These are phyloP conservation scores for Begonia masoniana DNA, from an alignment of 306 rosid species.

Conservation along the genomic window DNA sequence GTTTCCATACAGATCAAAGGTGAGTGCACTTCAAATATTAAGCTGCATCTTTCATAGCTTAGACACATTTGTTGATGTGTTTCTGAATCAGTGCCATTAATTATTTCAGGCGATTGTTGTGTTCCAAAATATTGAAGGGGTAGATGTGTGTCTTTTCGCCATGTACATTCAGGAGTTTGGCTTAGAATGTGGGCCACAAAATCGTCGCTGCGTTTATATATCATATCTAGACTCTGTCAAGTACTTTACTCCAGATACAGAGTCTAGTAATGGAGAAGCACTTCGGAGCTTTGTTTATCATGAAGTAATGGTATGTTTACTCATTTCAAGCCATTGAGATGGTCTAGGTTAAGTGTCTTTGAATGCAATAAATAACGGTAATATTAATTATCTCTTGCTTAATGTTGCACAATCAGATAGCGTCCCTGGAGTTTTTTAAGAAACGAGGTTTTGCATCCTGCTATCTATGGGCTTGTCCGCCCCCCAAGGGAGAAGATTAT, in stretches of 20 bases:
- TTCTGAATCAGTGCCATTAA: not conserved
- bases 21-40: slow-evolving; percentile 12
- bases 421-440: slow-evolving; percentile 64
- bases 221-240: slow-evolving; percentile 62
- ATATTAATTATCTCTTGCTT: not conserved
- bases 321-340: not conserved
- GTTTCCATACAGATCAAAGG: slow-evolving; percentile 44
- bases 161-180: slow-evolving; percentile 65
- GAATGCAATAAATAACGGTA: not conserved
- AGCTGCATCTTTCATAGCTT: not conserved
- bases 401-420: slow-evolving; percentile 27
- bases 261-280: slow-evolving; percentile 30
- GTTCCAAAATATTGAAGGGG: slow-evolving; percentile 65
- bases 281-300: slow-evolving; percentile 70
- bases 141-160: slow-evolving; percentile 48
- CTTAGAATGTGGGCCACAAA: slow-evolving; percentile 43
- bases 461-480: slow-evolving; percentile 61
- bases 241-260: slow-evolving; percentile 47
- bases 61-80: too few species aligned
- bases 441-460: slow-evolving; percentile 49
- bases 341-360: not conserved
- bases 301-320: slow-evolving; percentile 39
- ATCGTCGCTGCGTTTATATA: slow-evolving; percentile 37
- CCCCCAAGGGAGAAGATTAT: slow-evolving; percentile 46
- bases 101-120: slow-evolving; percentile 40